phyloP scores from a whole-genome alignment of 108 stramenopile species.

The Pseudonitzschia multistriata region DNA sequence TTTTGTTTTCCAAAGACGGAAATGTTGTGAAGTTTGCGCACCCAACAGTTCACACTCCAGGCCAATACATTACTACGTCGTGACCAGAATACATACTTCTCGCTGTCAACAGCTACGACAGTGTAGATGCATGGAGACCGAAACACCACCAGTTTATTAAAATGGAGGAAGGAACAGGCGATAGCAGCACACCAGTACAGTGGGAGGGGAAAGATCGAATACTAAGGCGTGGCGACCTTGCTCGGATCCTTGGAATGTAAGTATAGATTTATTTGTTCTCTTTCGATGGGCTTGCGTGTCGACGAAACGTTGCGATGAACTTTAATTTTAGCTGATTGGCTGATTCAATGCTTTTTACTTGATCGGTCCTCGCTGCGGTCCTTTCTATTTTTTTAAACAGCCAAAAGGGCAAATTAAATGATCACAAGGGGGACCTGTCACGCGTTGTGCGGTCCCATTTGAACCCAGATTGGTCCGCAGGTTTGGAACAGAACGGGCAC shows the following conservation, averaged over 20 bases:
- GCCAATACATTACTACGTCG: too few relatives aligned
- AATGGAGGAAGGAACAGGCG: not conserved
- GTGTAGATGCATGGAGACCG: not conserved
- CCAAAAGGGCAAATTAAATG: conserved; percentile 14
- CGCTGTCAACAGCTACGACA: not conserved
- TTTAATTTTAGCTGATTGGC: too few relatives aligned
- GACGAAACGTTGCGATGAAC: too few relatives aligned
- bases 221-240: conserved; percentile 30
- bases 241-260: conserved; percentile 28
- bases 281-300: too few relatives aligned
- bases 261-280: too few relatives aligned
- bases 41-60: too few relatives aligned
- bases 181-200: not conserved
- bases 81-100: not conserved
- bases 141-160: not conserved
- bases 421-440: conserved; percentile 28
- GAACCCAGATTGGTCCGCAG: not conserved
- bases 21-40: too few relatives aligned
- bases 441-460: conserved; percentile 22
- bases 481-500: conserved; percentile 9
- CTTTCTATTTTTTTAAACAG: conserved; percentile 17
- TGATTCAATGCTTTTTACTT: too few relatives aligned
- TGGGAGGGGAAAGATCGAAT: conserved; percentile 9
- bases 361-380: not conserved
- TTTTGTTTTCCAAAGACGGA: too few relatives aligned